A percentile compares a stretch with the other conserved stretches of the same genome.
Conservation (phyloP, 1,284 basidiomycete species). For the Cryptococcus sp. region DNA sequence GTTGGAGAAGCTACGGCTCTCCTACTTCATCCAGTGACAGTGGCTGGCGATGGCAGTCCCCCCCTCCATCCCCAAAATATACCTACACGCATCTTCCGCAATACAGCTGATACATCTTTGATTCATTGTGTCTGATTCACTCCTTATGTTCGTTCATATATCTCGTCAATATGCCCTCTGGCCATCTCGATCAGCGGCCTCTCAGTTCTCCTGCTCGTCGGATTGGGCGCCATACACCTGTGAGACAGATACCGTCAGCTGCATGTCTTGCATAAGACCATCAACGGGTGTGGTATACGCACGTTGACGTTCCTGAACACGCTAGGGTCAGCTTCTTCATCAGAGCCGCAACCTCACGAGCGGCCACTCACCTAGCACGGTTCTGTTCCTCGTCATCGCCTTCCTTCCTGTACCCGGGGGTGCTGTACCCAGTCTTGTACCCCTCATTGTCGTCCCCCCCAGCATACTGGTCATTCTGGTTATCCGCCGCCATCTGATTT, state of each 20-base stretch:
- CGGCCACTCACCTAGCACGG: not conserved
- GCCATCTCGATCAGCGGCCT: too few relatives aligned
- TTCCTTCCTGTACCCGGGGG: slow-evolving; percentile 38
- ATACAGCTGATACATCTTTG: too few relatives aligned
- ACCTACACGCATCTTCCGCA: too few relatives aligned
- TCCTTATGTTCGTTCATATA: too few relatives aligned
- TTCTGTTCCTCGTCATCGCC: slow-evolving; percentile 23
- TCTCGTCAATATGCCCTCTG: too few relatives aligned
- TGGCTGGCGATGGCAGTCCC: too few relatives aligned
- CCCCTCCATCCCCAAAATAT: too few relatives aligned
- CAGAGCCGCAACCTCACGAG: not conserved
- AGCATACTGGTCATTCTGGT: slow-evolving; percentile 9
- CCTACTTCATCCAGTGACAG: too few relatives aligned
- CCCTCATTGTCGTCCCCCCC: slow-evolving; percentile 19
- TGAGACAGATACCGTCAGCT: not conserved
- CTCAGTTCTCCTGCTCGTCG: slow-evolving; percentile 12
- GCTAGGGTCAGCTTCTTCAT: not conserved
- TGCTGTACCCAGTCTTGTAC: slow-evolving; percentile 34
- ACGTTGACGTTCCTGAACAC: slow-evolving; percentile 16
- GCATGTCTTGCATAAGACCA: too few relatives aligned
- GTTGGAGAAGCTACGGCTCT: too few relatives aligned
- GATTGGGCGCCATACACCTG: slow-evolving; percentile 24
- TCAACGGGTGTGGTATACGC: slow-evolving; percentile 1
- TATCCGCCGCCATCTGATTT: slow-evolving; percentile 30
- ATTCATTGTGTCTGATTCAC: too few relatives aligned